Percentiles rank a stretch among this genome's conserved stretches.
phyloP scores from a whole-genome alignment of 2,329 filamentous ascomycete species.

The Fusarium foetens region DNA sequence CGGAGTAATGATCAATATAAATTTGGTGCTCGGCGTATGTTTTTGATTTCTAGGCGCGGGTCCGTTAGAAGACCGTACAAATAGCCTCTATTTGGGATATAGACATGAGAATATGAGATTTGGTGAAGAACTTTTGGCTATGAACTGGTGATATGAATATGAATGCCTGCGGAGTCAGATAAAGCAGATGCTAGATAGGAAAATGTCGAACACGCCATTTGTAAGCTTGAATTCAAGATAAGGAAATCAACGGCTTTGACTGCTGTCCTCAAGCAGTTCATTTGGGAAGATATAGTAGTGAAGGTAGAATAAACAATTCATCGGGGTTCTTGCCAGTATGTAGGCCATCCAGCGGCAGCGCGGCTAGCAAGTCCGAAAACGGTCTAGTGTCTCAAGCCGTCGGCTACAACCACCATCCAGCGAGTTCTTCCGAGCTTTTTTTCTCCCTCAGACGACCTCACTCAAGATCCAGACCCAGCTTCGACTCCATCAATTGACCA shows the following conservation, averaged over 20 bases:
- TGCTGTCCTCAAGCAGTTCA: not conserved
- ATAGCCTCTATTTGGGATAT: slow-evolving; percentile 31
- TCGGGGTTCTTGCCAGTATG: slow-evolving; percentile 25
- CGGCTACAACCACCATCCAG: slow-evolving; percentile 47
- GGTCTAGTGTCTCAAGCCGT: slow-evolving; percentile 44
- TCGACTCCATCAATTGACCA: slow-evolving; percentile 53
- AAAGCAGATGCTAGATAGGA: not conserved
- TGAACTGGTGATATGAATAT: not conserved
- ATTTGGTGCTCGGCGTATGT: slow-evolving; percentile 41
- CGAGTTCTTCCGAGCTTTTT: slow-evolving; percentile 62
- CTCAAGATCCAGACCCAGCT: slow-evolving; percentile 41
- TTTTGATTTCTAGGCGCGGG: slow-evolving; percentile 34
- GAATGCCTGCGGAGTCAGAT: not conserved
- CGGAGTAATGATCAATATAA: slow-evolving; percentile 21
- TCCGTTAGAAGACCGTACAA: slow-evolving; percentile 29
- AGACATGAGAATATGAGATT: slow-evolving; percentile 35
- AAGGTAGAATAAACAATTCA: not conserved
- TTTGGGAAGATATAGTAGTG: not conserved
- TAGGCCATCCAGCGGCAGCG: slow-evolving; percentile 25
- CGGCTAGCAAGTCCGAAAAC: slow-evolving; percentile 40
- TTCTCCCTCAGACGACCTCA: slow-evolving; percentile 52
- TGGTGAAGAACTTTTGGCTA: not conserved
- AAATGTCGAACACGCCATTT: not conserved
- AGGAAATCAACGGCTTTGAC: not conserved
- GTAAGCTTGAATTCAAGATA: not conserved